Conservation (phyloP, 192 early-diverging fungal genomes). For the Coemansia sp. region DNA sequence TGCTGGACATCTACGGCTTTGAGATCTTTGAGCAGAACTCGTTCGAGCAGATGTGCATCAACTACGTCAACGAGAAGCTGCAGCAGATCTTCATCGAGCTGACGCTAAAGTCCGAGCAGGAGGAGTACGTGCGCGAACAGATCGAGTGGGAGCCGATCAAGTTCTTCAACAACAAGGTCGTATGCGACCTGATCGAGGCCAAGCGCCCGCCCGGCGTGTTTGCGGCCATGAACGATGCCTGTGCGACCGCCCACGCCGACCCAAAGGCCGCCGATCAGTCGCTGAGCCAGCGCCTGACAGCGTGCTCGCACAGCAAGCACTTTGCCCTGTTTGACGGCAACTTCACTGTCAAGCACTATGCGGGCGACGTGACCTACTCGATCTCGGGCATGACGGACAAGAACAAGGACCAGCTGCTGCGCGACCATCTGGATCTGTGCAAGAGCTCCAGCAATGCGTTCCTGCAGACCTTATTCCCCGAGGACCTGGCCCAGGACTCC, state of each 20-base stretch:
- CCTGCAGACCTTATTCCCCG: constrained; percentile 79
- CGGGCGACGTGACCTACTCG: constrained; percentile 91
- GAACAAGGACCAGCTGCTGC: constrained; percentile 94
- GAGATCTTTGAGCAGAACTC: constrained; percentile 94
- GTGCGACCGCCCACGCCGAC: constrained; percentile 94
- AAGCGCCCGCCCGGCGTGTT: constrained; percentile 91
- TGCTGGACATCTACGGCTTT: constrained; percentile 98
- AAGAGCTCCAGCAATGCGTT: constrained; percentile 74
- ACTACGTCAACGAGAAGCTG: constrained; percentile 95
- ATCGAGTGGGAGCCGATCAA: constrained; percentile 99
- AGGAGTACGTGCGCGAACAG: constrained; percentile 93
- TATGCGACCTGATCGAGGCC: constrained; percentile 97
- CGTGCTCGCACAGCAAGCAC: constrained; percentile 65
- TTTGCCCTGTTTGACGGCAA: constrained; percentile 64
- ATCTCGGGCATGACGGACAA: constrained; percentile 93
- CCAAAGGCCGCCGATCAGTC: constrained; percentile 70
- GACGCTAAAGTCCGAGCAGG: constrained; percentile 97
- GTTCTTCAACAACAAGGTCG: constrained; percentile 99
- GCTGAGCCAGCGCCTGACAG: constrained; percentile 61
- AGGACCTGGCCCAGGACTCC: constrained; percentile 78
- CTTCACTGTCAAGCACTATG: constrained; percentile 91
- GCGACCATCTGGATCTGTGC: constrained; percentile 86
- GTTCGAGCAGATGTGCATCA: constrained; percentile 99
- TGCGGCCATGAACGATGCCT: constrained; percentile 94
- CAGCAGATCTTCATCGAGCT: constrained; percentile 99